Base-by-base conservation (phyloP, 163 green algal genomes). In the Scenedesmus sp. region DNA sequence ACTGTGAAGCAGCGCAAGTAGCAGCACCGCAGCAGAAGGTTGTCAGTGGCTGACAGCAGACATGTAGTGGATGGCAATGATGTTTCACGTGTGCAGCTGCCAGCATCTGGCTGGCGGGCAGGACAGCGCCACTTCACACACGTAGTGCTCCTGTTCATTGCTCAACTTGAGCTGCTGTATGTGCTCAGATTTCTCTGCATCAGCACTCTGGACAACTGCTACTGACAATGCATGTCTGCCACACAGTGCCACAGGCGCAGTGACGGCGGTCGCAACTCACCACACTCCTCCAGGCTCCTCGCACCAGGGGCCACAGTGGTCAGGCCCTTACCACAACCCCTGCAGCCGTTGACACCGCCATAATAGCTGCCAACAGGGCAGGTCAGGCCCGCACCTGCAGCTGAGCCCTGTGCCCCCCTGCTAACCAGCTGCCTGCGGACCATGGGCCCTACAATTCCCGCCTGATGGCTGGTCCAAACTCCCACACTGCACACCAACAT, bases 371-470 rank as follows among this genome's bases (percentile, higher is more conserved):
- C 65, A 37, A 40, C 40, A 30, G 65, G 65, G 65, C 65, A 76
- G 65, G 65, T 7, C 30, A 76, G 30, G 26, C 65, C 65, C 20
- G 65, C 65, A 3, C 65, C 65, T 37, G 65, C 7, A 22, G 65
- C 65, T 76, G 65, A 76, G 7, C 65, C 65, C 65, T 20, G 30
- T 40, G 65, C 65, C 12, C 6, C 30, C 30, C 65, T 40, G 30
- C 65, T 76, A 30, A 76, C 65, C 26, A 76, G 65, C 65, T 76
- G 65, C 65, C 65, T 76, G 65, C 65, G 65, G 16, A 76, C 65
- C 65, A 40, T 40, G 6, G 65, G 65, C 30, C 65, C 65, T 10
- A 76, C 7, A 7, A 76, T 30, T 40, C 65, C 65, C 2, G 65
- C 65, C 30, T 76, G 65, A 18, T 76, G 65, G 26, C 65, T 37